Conservation (phyloP, 2,329 filamentous ascomycete species). For the Fusarium acutatum region DNA sequence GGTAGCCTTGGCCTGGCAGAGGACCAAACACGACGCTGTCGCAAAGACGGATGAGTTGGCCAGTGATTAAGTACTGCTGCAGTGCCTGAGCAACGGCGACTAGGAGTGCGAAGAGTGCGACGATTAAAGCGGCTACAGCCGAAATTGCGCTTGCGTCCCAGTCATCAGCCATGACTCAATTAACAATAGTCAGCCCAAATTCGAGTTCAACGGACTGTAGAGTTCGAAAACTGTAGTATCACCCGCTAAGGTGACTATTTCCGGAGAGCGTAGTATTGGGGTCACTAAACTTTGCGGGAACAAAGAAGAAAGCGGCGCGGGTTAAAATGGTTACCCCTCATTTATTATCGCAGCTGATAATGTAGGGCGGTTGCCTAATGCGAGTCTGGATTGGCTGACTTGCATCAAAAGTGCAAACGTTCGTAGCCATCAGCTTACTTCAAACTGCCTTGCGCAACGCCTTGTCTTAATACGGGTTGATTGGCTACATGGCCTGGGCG, state of each 20-base stretch:
- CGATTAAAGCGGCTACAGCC: background rate
- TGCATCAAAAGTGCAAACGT: background rate
- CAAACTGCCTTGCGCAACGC: background rate
- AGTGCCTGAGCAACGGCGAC: background rate
- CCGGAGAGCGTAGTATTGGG: background rate
- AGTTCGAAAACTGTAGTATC: too few relatives aligned
- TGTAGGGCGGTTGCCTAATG: background rate
- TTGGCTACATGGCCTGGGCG: background rate
- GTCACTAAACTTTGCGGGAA: background rate
- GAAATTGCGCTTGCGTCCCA: background rate
- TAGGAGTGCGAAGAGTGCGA: background rate
- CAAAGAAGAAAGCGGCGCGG: fast-evolving
- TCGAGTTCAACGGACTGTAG: background rate
- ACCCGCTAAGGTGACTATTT: background rate
- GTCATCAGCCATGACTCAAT: background rate
- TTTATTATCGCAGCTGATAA: background rate
- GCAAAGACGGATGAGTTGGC: background rate
- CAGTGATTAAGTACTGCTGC: background rate
- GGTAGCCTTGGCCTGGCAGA: background rate
- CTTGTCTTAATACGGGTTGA: background rate
- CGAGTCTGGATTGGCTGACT: background rate
- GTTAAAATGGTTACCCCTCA: background rate
- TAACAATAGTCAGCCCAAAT: too few relatives aligned
- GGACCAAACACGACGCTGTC: background rate
- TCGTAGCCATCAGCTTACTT: background rate